These are phyloP conservation scores for Scleroderma citrinum DNA, from an alignment of 768 basidiomycete genomes.

Conservation along the genomic window DNA sequence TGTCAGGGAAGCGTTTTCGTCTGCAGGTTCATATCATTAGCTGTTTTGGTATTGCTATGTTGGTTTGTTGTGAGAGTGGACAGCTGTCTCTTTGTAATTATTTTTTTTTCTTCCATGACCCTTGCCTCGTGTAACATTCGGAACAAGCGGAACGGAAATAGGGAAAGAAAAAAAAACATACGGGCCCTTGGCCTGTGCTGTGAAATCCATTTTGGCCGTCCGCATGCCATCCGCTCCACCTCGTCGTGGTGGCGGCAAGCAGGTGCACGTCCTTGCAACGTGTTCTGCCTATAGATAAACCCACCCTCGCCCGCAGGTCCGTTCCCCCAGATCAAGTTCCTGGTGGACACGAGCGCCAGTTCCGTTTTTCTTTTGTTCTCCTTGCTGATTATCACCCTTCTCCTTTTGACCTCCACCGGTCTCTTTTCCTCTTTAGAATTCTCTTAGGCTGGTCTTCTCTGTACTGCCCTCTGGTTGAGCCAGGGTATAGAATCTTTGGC, in stretches of 20 bases:
- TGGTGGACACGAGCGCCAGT: neutral
- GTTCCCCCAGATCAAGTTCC: slow-evolving; percentile 8
- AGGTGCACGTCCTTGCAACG: slow-evolving; percentile 1
- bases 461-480: neutral
- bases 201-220: neutral
- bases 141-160: no score
- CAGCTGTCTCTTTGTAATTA: no score
- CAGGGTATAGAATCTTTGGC: slow-evolving; percentile 2
- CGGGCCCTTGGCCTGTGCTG: no score
- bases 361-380: slow-evolving; percentile 13
- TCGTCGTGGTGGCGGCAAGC: neutral
- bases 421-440: neutral
- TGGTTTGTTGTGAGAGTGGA: neutral
- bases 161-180: no score
- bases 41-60: neutral
- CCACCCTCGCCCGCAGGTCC: neutral
- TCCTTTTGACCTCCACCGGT: neutral
- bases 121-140: no score
- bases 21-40: slow-evolving; percentile 44
- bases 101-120: neutral
- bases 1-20: slow-evolving; percentile 76
- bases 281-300: slow-evolving; percentile 1
- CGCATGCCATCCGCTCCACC: neutral
- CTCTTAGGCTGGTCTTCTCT: neutral
- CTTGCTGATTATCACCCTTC: neutral